Conservation (phyloP, 805 yeast genomes). For the Myxozyma geophila region DNA sequence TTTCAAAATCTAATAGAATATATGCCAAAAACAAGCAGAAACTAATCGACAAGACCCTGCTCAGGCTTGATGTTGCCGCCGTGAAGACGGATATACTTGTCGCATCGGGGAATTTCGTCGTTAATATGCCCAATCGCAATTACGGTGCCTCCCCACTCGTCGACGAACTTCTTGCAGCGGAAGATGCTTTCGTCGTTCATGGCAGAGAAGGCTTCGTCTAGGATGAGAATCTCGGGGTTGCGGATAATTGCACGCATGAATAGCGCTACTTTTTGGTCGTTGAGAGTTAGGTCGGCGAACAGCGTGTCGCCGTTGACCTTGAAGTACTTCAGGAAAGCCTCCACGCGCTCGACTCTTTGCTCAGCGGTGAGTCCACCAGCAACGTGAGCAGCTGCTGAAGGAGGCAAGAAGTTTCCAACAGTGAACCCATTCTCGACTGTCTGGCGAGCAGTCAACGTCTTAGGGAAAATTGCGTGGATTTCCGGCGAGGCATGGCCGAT, state of each 20-base stretch:
- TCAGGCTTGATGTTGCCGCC: constrained; percentile 30
- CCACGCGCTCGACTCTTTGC: constrained; percentile 49
- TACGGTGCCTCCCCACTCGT: constrained; percentile 69
- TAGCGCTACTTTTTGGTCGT: constrained; percentile 77
- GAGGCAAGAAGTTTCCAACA: constrained; percentile 66
- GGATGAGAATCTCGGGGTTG: constrained; percentile 73
- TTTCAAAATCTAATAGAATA: not conserved
- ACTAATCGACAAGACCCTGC: constrained; percentile 21
- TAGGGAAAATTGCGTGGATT: constrained; percentile 83
- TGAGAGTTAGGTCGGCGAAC: constrained; percentile 63
- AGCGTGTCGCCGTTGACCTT: constrained; percentile 49
- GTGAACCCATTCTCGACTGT: constrained; percentile 74
- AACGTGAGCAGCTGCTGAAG: constrained; percentile 46
- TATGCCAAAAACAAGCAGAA: not conserved
- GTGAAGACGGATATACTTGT: constrained; percentile 52
- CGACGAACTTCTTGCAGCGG: constrained; percentile 58
- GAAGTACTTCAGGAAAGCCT: constrained; percentile 55
- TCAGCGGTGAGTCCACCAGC: constrained; percentile 27
- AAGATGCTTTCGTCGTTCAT: constrained; percentile 71
- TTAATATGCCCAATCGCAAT: constrained; percentile 82
- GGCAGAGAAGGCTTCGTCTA: constrained; percentile 93
- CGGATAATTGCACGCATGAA: constrained; percentile 79
- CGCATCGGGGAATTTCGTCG: constrained; percentile 77
- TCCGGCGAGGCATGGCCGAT: constrained; percentile 94
- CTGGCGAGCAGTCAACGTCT: constrained; percentile 55